Base-by-base conservation (phyloP, 495 filamentous ascomycete species). In the Talaromyces adpressus region DNA sequence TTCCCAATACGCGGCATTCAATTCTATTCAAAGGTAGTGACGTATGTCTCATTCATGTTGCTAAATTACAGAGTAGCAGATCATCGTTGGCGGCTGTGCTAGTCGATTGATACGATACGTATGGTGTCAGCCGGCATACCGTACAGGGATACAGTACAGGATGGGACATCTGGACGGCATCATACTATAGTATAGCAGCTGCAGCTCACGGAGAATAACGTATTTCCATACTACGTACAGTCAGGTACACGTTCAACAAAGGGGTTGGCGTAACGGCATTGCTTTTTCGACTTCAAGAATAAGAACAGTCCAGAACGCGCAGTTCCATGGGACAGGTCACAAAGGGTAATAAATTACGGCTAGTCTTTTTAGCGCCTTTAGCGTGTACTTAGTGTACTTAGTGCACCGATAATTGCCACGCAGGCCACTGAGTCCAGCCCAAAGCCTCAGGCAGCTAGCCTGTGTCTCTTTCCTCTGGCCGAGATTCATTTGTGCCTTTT, bases 401-500 rank as follows among this genome's bases (percentile, higher is more conserved):
- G 36, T 41, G 36, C 12, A 14, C 36, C 14, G 14, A 4, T 41
- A 22, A 53, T 53, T 53, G 49, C 49, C 49, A 53, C 49, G 49
- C 49, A 41, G 27, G 29, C 29, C 29, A 30, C 29, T 30, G 29
- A 30, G 36, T 41, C 36, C 49, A 52, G 23, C 56, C 56, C 56
- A 36, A 36, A 22, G 56, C 27, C 54, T 57, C 54, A 57, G 54
- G 54, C 54, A 30, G 29, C 5, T 30, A 30, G 29, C 29, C 45
- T 22, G n/a, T 6, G 20, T 51, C 45, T 9, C 49, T 41, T 39
- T 41, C 36, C 6, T 41, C 14, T 36, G 36, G 36, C 1, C 36
- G 36, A 41, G 7, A 56, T 57, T 63, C 23, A 63, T 54, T 66
- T 9, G 56, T 67, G 60, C 5, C 29, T 62, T 61, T 63, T 59